These are phyloP conservation scores for Funneliformis geosporum DNA, from an alignment of 192 early-diverging fungal genomes.

Conservation along the genomic window DNA sequence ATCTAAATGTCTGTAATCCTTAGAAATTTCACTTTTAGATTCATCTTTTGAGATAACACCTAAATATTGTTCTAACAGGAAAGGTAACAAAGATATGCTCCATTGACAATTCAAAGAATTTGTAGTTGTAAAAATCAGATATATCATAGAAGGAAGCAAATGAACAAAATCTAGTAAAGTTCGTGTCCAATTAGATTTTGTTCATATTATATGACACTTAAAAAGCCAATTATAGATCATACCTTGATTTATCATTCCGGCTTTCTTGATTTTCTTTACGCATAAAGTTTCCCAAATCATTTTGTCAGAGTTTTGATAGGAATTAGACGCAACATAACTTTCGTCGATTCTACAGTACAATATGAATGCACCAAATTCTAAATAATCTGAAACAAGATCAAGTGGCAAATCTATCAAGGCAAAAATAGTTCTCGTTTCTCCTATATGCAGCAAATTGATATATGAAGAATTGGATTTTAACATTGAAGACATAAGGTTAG, in stretches of 20 bases:
- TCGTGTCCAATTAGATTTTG: not conserved
- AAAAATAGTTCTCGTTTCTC: not conserved
- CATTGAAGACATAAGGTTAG: not conserved
- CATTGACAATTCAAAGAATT: not conserved
- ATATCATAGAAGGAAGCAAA: not conserved
- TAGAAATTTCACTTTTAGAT: not conserved
- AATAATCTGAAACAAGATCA: not conserved
- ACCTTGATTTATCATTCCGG: not conserved
- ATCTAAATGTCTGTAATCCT: not conserved
- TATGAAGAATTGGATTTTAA: not conserved
- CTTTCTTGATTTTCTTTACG: not conserved
- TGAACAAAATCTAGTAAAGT: not conserved
- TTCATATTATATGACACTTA: not conserved
- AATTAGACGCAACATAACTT: not conserved
- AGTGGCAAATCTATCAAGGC: not conserved
- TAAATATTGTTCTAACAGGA: slow-evolving; percentile 2
- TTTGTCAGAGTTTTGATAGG: not conserved
- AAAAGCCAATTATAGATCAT: not conserved
- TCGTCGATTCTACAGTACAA: not conserved
- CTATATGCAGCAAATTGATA: not conserved
- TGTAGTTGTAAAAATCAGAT: not conserved
- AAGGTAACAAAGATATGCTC: not conserved
- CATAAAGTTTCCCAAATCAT: not conserved
- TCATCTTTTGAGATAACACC: not conserved
- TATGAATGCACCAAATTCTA: slow-evolving; percentile 4